These are phyloP conservation scores for Colletotrichum cereale DNA, from an alignment of 2,329 filamentous ascomycete genomes.

Conservation along the genomic window DNA sequence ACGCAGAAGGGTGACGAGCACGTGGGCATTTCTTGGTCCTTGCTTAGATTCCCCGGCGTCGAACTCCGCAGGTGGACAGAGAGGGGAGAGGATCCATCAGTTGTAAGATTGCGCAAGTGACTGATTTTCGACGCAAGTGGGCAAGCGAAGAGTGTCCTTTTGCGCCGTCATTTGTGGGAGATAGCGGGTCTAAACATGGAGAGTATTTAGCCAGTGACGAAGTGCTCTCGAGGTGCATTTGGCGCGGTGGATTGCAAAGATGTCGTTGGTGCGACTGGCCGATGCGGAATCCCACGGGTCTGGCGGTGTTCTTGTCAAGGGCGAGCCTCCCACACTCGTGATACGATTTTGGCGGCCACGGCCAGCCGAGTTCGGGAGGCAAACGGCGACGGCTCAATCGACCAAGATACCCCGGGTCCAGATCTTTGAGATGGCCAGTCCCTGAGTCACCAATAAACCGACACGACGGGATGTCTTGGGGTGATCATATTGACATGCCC, in stretches of 20 bases:
- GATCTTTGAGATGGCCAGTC: slow-evolving; percentile 25
- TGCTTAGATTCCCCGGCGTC: slow-evolving; percentile 2
- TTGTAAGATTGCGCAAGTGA: slow-evolving; percentile 23
- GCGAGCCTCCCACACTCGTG: neutral
- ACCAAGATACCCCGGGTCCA: slow-evolving; percentile 16
- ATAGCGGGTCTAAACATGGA: neutral
- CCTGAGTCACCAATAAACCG: slow-evolving; percentile 25
- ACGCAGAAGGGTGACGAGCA: slow-evolving; percentile 18
- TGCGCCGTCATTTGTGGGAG: neutral
- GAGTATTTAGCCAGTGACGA: slow-evolving; percentile 5
- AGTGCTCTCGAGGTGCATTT: neutral
- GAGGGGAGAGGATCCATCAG: slow-evolving; percentile 16
- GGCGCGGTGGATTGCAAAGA: neutral
- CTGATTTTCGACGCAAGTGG: slow-evolving; percentile 13
- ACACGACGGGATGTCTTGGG: slow-evolving; percentile 8
- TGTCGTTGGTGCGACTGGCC: neutral
- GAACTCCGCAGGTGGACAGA: slow-evolving; percentile 10
- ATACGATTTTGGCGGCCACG: slow-evolving; percentile 6
- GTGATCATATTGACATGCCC: slow-evolving; percentile 29
- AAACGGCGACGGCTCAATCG: slow-evolving; percentile 22
- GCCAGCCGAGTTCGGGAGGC: neutral
- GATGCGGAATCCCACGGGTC: neutral
- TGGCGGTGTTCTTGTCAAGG: neutral
- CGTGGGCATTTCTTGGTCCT: slow-evolving; percentile 27
- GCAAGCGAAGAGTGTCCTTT: slow-evolving; percentile 6